Base-by-base conservation (phyloP, 2,329 filamentous ascomycete species). In the Penicillium sp. region DNA sequence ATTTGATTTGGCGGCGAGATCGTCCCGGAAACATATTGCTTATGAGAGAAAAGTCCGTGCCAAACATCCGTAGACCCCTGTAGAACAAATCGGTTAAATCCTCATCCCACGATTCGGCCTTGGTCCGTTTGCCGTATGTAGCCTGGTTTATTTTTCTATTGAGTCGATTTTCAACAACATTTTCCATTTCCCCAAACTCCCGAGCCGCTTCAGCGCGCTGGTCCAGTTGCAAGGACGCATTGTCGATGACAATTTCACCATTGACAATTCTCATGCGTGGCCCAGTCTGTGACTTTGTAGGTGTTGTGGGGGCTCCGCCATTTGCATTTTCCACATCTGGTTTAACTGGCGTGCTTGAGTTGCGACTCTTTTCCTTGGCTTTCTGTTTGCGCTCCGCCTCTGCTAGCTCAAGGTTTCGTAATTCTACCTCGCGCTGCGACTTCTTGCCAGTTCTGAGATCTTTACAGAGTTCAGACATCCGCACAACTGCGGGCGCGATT, bases 11-110 rank as follows among this genome's bases (percentile, higher is more conserved):
- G n/a, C 78, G 77, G n/a, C 84, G 75, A 9, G 79, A 82, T 47
- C 79, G 75, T 11, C 79, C 79, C 0, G 81, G 81, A 61, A 87
- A 86, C 72, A 87, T 77, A 59, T 82, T 81, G 63, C 78, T 81
- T 61, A 87, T 84, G 69, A 86, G 82, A 70, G 80, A 78, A 62
- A 87, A 87, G 65, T 87, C 84, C 0, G 83, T 87, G 35, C 84
- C 84, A 63, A 85, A 87, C 74, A 83, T 83, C 20, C 77, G 75
- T 14, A 87, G 72, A 1, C 82, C 83, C 47, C 84, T 76, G 66
- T 86, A 87, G 66, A 87, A 87, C 11, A 79, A 65, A 43, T 85
- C 81, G 0, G 84, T 87, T 60, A 79, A 71, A 14, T 83, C 79
- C 52, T 79, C 77, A 50, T 77, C 79, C 84, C 84, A 87, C 0